phyloP scores from a whole-genome alignment of 257 asterid species.

The Plantago major region DNA sequence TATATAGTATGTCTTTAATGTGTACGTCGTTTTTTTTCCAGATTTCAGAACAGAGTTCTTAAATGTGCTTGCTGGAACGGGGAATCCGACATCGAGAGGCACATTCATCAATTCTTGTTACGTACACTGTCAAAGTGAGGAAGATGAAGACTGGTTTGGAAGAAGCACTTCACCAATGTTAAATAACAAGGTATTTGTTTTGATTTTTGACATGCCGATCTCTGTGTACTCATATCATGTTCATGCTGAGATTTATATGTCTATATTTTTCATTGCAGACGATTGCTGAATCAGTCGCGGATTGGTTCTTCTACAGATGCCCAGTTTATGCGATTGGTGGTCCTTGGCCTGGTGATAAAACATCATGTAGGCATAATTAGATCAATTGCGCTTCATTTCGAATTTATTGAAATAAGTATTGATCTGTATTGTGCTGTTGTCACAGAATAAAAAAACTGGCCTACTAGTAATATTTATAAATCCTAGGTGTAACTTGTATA shows the following conservation, averaged over 20 bases:
- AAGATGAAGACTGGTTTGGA: constrained; percentile 75
- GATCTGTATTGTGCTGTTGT: too few species aligned
- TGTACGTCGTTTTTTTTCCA: neutral
- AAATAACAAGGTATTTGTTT: constrained; percentile 40
- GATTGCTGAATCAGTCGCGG: constrained; percentile 79
- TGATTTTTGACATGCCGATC: neutral
- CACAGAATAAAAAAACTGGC: too few species aligned
- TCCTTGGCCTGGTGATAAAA: constrained; percentile 85
- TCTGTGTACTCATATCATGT: neutral
- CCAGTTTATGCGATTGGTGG: constrained; percentile 81
- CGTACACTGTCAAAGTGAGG: constrained; percentile 88
- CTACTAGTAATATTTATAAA: too few species aligned
- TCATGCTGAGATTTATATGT: neutral
- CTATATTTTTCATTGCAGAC: constrained; percentile 37
- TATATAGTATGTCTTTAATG: too few species aligned
- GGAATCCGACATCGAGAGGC: constrained; percentile 58
- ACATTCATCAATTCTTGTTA: constrained; percentile 79
- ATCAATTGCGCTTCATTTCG: too few species aligned
- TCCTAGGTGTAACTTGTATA: too few species aligned
- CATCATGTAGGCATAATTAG: constrained; percentile 36
- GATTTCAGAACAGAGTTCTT: constrained; percentile 54
- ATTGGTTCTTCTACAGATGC: constrained; percentile 70
- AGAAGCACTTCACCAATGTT: constrained; percentile 53
- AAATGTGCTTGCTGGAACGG: constrained; percentile 37
- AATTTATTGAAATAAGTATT: too few species aligned